phyloP scores from a whole-genome alignment of 495 filamentous ascomycete species.

The Filosporella fistucella region DNA sequence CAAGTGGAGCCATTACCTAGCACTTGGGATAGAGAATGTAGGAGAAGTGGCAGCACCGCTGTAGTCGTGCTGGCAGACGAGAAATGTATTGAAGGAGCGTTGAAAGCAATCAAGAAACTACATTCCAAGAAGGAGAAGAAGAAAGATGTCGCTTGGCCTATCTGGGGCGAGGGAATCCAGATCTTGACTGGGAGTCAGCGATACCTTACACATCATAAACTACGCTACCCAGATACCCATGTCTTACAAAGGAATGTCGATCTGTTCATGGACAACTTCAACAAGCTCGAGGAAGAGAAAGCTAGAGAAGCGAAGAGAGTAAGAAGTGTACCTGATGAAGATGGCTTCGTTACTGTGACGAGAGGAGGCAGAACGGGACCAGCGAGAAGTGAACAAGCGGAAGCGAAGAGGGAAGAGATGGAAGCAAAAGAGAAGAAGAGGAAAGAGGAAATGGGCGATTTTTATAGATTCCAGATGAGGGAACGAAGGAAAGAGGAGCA shows the following conservation, averaged over 20 bases:
- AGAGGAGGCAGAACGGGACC: conserved; percentile 70
- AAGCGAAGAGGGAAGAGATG: conserved; percentile 67
- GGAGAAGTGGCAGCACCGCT: conserved; percentile 68
- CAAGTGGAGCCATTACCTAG: conserved; percentile 55
- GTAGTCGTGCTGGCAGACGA: conserved; percentile 80
- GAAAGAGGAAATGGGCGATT: conserved; percentile 64
- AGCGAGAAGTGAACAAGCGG: conserved; percentile 68
- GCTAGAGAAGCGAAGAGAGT: conserved; percentile 55
- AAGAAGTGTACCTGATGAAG: conserved; percentile 79
- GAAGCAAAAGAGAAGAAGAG: conserved; percentile 63
- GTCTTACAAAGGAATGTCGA: conserved; percentile 68
- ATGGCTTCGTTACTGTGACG: conserved; percentile 91
- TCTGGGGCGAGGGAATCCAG: conserved; percentile 62
- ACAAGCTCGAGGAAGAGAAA: conserved; percentile 59
- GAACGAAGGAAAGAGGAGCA: conserved; percentile 85
- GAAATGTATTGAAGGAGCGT: conserved; percentile 61
- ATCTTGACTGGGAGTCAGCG: conserved; percentile 51
- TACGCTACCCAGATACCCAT: conserved; percentile 63
- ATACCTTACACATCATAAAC: conserved; percentile 59
- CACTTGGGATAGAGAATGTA: conserved; percentile 72
- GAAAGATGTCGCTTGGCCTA: conserved; percentile 27
- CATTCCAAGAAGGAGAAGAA: conserved; percentile 35
- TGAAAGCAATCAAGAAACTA: conserved; percentile 66
- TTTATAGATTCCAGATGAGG: conserved; percentile 90
- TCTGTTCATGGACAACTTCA: conserved; percentile 74